Evolutionary conservation across 768 basidiomycete genomes (phyloP).

Genomic region (Rhodotorula kratochvilovae): DNA sequence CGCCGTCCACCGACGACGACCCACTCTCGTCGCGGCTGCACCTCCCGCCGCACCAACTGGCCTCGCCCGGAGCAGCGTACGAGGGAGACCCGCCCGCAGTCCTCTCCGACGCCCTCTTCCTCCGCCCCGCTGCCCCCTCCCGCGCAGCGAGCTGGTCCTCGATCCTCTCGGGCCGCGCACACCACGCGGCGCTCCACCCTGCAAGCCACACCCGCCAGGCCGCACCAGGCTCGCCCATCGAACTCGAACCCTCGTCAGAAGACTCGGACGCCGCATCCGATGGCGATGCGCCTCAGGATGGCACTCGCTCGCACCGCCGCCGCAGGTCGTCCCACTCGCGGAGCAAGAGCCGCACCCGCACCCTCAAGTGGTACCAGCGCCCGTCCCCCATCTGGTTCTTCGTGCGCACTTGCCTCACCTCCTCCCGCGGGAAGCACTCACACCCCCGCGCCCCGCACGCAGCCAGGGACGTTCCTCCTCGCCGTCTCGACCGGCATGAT

Average conservation of each 20-base stretch:
- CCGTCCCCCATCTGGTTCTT: slow-evolving; percentile 27
- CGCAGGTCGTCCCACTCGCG: background rate
- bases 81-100: slow-evolving; percentile 1
- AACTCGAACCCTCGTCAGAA: too few relatives aligned
- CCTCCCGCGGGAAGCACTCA: background rate
- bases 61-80: background rate
- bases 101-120: slow-evolving; percentile 1
- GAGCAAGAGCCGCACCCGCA: background rate
- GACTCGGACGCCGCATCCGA: background rate
- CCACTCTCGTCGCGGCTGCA: background rate
- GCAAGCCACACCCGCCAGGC: background rate
- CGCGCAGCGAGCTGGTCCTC: background rate
- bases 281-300: background rate
- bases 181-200: background rate
- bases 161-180: background rate
- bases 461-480: slow-evolving; percentile 18
- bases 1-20: background rate
- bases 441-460: too few relatives aligned
- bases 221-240: background rate
- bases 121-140: background rate
- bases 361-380: slow-evolving; percentile 16
- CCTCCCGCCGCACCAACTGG: background rate
- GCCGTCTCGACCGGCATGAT: slow-evolving; percentile 33
- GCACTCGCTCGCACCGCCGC: background rate
- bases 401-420: background rate